Base-by-base conservation (phyloP, 2,329 filamentous ascomycete genomes). In the Phialophora chinensis region DNA sequence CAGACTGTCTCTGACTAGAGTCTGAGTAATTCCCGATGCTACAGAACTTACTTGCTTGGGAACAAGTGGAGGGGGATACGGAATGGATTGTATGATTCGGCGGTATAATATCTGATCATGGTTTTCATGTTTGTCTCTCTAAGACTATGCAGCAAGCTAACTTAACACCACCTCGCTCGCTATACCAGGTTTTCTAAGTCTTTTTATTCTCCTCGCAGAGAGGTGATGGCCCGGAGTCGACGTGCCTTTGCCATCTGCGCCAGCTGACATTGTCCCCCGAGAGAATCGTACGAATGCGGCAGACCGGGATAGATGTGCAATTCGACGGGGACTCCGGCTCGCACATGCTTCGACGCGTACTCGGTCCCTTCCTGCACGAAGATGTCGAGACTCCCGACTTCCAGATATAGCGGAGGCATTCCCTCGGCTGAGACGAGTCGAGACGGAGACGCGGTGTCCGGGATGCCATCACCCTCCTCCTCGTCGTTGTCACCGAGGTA, bases 381-480 rank as follows among this genome's bases (percentile, higher is more conserved):
- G 33, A 80, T 72, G 70, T 84, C 82, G 44, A 80, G 71, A 5
- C 77, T 74, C 0, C 81, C 81, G 5, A 80, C 76, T 57, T 81
- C 79, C 35, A 85, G 78, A 65, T 81, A 84, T 0, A 79, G 74
- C 0, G 78, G 74, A 17, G 82, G 81, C 33, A 84, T 72, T 0
- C 76, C 77, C 35, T 75, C 73, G n/a, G 79, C 69, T 55, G 77
- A 75, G 14, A 68, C 73, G 44, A 76, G 77, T 1, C 79, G 73
- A 1, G 75, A 75, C 0, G 81, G 78, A 6, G 38, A 44, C 14
- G 79, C 78, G 1, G 78, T 77, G 47, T 79, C 76, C 0, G 72
- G 73, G 35, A 74, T 74, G 25, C 71, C 69, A 20, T 74, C 73
- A 11, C 73, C 67, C 14, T 80, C 67, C 17, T 80, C 81, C 6